Evolutionary conservation across 1,139 yeast species (phyloP).

Genomic region (Pichia sp.): DNA sequence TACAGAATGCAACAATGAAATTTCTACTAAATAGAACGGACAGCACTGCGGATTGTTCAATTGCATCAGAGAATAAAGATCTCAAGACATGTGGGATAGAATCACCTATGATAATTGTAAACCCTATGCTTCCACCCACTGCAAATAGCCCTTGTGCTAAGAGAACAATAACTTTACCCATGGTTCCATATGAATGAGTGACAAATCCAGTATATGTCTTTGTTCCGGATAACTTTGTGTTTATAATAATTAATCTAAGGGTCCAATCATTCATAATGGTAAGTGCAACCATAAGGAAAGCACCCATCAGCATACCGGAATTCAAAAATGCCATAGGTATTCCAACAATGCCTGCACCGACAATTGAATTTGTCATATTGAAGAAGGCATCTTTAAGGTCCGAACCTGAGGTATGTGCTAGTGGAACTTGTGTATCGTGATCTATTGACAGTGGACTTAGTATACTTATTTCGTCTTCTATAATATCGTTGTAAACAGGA

Average conservation of each 20-base stretch:
- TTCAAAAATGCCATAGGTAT: constrained; percentile 85
- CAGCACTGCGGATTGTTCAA: constrained; percentile 35
- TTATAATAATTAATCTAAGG: constrained; percentile 65
- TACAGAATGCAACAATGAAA: constrained; percentile 59
- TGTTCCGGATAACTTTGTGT: constrained; percentile 70
- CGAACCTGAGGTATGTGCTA: constrained; percentile 21
- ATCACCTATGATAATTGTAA: constrained; percentile 90
- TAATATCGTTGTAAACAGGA: constrained; percentile 11
- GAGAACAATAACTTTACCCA: constrained; percentile 63
- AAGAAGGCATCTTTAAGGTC: constrained; percentile 81
- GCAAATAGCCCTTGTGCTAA: constrained; percentile 84
- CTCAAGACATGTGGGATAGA: constrained; percentile 85
- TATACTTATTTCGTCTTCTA: constrained; percentile 15
- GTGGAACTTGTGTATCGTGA: not conserved
- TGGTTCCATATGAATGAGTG: constrained; percentile 65
- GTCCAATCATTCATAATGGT: constrained; percentile 88
- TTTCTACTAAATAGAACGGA: constrained; percentile 59
- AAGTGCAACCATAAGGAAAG: constrained; percentile 50
- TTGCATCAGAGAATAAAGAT: constrained; percentile 52
- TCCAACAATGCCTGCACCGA: constrained; percentile 94
- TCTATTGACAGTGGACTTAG: constrained; percentile 17
- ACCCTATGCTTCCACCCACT: constrained; percentile 91
- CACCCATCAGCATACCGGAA: constrained; percentile 73
- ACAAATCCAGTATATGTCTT: constrained; percentile 85
- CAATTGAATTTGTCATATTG: constrained; percentile 92